Evolutionary conservation across 1,284 basidiomycete species (phyloP).

Genomic region (Puccinia horiana): DNA sequence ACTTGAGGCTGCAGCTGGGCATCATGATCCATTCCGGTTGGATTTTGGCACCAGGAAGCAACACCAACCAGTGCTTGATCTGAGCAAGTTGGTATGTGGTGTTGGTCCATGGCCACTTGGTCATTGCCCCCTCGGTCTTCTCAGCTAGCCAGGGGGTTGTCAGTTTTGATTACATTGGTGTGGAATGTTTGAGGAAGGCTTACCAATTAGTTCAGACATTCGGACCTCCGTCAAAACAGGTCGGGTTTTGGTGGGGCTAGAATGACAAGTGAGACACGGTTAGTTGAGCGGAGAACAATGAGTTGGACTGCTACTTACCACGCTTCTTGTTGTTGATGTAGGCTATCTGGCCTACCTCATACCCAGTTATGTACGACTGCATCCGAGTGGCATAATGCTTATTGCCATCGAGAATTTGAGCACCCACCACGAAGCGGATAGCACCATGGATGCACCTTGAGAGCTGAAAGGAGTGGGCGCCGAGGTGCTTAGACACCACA

Average conservation of each 20-base stretch:
- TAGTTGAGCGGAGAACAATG: neutral
- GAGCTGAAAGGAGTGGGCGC: neutral
- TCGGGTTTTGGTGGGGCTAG: neutral
- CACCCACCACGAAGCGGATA: neutral
- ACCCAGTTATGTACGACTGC: neutral
- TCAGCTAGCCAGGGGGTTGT: neutral
- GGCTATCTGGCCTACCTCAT: neutral
- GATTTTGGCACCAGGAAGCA: neutral
- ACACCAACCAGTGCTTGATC: neutral
- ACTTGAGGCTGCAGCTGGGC: neutral
- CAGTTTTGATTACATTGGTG: neutral
- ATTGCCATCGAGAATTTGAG: neutral
- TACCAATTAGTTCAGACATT: neutral
- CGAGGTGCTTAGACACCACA: neutral
- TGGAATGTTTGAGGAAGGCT: neutral
- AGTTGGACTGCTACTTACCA: neutral
- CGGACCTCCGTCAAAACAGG: neutral
- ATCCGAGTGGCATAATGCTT: neutral
- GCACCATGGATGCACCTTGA: neutral
- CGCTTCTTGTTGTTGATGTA: neutral
- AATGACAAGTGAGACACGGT: neutral
- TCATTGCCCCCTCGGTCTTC: neutral
- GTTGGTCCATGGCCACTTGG: constrained; percentile 14
- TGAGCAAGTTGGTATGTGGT: neutral
- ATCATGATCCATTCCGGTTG: neutral